Evolutionary conservation across 2,329 filamentous ascomycete genomes (phyloP).

Genomic region (Dactylonectria estremocensis): DNA sequence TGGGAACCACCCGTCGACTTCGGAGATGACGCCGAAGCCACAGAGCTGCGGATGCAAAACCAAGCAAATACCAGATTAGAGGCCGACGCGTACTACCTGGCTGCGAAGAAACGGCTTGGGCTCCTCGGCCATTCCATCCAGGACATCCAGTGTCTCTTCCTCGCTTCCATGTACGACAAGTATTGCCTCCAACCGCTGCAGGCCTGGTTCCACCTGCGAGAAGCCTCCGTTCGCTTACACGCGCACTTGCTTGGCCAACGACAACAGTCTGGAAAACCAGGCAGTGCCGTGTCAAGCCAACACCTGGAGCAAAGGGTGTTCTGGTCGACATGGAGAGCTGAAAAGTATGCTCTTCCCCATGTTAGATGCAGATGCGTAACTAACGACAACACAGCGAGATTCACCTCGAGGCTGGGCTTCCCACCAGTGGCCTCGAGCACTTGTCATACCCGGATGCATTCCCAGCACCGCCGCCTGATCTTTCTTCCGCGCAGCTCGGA

Average conservation of each 20-base stretch:
- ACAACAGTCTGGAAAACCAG: constrained; percentile 1
- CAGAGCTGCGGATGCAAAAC: constrained; percentile 5
- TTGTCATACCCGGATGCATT: constrained; percentile 28
- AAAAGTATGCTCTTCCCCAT: constrained; percentile 21
- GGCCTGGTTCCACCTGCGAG: constrained; percentile 30
- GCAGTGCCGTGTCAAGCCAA: background rate
- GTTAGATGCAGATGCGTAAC: background rate
- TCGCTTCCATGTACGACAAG: constrained; percentile 31
- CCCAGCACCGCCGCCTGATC: constrained; percentile 23
- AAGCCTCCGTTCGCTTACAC: constrained; percentile 25
- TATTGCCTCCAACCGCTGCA: constrained; percentile 27
- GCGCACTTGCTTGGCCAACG: constrained; percentile 24
- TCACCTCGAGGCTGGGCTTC: constrained; percentile 22
- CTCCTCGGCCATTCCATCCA: constrained; percentile 24
- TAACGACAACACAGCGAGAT: constrained; percentile 19
- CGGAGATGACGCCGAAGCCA: background rate
- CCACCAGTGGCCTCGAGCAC: constrained; percentile 22
- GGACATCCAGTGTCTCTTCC: constrained; percentile 31
- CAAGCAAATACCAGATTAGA: constrained; percentile 14
- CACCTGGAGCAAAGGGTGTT: constrained; percentile 30
- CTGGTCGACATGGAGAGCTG: constrained; percentile 32
- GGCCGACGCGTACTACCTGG: constrained; percentile 22
- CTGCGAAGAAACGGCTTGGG: constrained; percentile 31
- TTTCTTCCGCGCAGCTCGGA: background rate
- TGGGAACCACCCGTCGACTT: constrained; percentile 7